Conservation (phyloP, 768 basidiomycete species). For the Psilocybe sp. region DNA sequence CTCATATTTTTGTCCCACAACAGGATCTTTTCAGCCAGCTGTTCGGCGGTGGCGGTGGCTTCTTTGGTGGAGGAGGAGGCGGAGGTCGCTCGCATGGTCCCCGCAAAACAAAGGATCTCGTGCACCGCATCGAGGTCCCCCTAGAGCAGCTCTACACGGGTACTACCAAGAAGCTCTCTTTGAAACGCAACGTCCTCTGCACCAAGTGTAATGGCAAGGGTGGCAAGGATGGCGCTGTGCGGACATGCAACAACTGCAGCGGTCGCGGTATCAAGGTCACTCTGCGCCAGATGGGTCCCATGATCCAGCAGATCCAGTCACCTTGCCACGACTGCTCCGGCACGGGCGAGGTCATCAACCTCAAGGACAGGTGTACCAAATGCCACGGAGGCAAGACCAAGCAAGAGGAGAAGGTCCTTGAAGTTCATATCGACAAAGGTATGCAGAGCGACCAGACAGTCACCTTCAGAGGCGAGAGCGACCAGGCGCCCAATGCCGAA, state of each 20-base stretch:
- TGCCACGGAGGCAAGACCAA: slow-evolving; percentile 96
- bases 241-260: slow-evolving; percentile 69
- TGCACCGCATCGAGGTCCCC: slow-evolving; percentile 94
- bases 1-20: slow-evolving; percentile 4
- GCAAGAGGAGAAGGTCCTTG: slow-evolving; percentile 93
- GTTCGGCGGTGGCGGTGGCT: slow-evolving; percentile 81
- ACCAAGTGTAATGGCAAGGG: slow-evolving; percentile 93
- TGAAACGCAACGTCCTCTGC: slow-evolving; percentile 95
- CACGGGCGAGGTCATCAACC: slow-evolving; percentile 92
- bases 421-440: slow-evolving; percentile 97
- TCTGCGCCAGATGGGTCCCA: slow-evolving; percentile 96
- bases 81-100: slow-evolving; percentile 68
- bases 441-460: slow-evolving; percentile 95
- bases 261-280: slow-evolving; percentile 92
- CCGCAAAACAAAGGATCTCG: slow-evolving; percentile 96
- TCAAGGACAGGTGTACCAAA: slow-evolving; percentile 85
- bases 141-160: slow-evolving; percentile 99
- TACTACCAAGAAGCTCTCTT: slow-evolving; percentile 95
- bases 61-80: slow-evolving; percentile 71
- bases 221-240: slow-evolving; percentile 95
- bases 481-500: slow-evolving; percentile 84
- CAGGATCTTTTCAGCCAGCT: slow-evolving; percentile 96
- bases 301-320: slow-evolving; percentile 99
- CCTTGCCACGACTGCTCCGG: slow-evolving; percentile 92
- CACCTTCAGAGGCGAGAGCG: slow-evolving; percentile 85